Evolutionary conservation across 768 basidiomycete genomes (phyloP).

Genomic region (Boletus rubescentipes): DNA sequence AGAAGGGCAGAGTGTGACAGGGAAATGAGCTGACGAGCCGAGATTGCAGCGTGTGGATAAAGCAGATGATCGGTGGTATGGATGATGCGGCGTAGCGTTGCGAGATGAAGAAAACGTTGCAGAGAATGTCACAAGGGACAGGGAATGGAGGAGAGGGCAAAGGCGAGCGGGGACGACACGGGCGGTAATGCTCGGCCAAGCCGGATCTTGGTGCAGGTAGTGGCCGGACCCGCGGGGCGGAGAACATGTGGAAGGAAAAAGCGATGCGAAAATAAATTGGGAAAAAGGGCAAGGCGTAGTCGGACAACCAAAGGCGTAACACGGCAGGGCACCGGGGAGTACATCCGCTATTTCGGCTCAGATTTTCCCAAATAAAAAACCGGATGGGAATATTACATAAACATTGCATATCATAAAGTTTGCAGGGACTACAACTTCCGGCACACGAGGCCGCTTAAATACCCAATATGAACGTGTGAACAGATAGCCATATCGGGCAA

Average conservation of each 20-base stretch:
- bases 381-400: slow-evolving; percentile 32
- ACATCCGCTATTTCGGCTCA: slow-evolving; percentile 12
- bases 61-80: slow-evolving; percentile 20
- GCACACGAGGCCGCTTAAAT: slow-evolving; percentile 33
- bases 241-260: slow-evolving; percentile 6
- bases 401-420: slow-evolving; percentile 19
- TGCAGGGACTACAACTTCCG: slow-evolving; percentile 35
- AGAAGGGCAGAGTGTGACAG: slow-evolving; percentile 19
- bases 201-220: slow-evolving; percentile 27
- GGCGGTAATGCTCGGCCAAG: slow-evolving; percentile 24
- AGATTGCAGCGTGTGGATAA: slow-evolving; percentile 26
- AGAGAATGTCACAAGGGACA: slow-evolving; percentile 8
- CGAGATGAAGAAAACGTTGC: slow-evolving; percentile 37
- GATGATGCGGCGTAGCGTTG: slow-evolving; percentile 24
- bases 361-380: background rate
- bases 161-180: slow-evolving; percentile 8
- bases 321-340: slow-evolving; percentile 30
- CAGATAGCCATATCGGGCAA: slow-evolving; percentile 4
- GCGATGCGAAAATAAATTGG: slow-evolving; percentile 25
- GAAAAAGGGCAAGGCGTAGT: slow-evolving; percentile 18
- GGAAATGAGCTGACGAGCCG: slow-evolving; percentile 24
- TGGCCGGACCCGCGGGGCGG: slow-evolving; percentile 30
- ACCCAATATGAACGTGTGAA: slow-evolving; percentile 14
- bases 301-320: slow-evolving; percentile 16
- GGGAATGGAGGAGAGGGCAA: slow-evolving; percentile 7